These are phyloP conservation scores for Geotrichum aggregatum DNA, from an alignment of 1,139 yeast species.

Conservation along the genomic window DNA sequence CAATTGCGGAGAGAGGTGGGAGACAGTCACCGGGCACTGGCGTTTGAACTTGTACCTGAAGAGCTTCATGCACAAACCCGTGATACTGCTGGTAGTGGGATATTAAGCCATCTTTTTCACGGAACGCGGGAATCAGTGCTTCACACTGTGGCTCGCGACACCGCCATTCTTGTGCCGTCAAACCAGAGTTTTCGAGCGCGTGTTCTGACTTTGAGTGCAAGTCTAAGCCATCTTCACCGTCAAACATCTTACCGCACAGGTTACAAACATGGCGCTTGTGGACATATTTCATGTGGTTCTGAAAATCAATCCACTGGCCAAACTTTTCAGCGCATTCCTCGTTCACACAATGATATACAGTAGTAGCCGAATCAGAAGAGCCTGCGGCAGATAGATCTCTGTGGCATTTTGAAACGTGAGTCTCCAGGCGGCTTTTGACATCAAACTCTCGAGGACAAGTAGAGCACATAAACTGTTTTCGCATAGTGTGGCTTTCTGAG, in stretches of 20 bases:
- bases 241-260: constrained; percentile 65
- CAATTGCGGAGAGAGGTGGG: constrained; percentile 16
- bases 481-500: constrained; percentile 50
- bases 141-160: constrained; percentile 38
- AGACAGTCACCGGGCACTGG: constrained; percentile 20
- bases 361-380: neutral
- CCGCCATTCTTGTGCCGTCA: constrained; percentile 20
- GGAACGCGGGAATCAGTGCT: constrained; percentile 35
- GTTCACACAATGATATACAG: constrained; percentile 48
- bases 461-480: constrained; percentile 34
- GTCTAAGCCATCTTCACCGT: constrained; percentile 6
- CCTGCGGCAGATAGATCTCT: constrained; percentile 6
- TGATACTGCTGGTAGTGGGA: constrained; percentile 45
- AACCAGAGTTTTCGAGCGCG: constrained; percentile 5
- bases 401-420: constrained; percentile 37
- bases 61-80: constrained; percentile 31
- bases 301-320: constrained; percentile 73
- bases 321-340: constrained; percentile 62
- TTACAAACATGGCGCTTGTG: constrained; percentile 70
- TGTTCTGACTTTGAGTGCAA: constrained; percentile 14
- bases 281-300: constrained; percentile 62
- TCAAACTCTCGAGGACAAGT: constrained; percentile 37
- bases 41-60: constrained; percentile 23
- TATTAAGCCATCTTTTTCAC: constrained; percentile 43
- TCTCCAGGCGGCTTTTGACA: constrained; percentile 34